phyloP scores from a whole-genome alignment of 2,329 filamentous ascomycete species.

The Ophiognomonia clavigignenti-juglandacearum region DNA sequence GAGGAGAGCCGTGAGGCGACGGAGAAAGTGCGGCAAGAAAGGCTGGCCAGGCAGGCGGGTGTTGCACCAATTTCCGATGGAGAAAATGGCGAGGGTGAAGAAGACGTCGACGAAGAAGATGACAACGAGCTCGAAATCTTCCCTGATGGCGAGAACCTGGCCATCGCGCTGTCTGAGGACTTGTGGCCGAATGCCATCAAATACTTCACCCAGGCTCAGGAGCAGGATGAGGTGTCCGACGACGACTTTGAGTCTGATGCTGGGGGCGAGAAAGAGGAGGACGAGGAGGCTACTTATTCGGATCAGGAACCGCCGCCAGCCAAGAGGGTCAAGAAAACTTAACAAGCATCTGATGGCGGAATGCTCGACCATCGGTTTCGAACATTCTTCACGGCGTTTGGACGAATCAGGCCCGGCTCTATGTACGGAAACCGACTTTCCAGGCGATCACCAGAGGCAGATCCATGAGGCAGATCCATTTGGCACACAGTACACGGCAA shows the following conservation, averaged over 20 bases:
- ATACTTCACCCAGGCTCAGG: constrained; percentile 78
- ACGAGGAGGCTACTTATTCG: constrained; percentile 17
- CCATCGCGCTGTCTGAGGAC: constrained; percentile 77
- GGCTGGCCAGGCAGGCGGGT: constrained; percentile 46
- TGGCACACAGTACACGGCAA: too few relatives aligned
- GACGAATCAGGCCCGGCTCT: too few relatives aligned
- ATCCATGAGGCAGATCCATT: too few relatives aligned
- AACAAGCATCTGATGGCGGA: constrained; percentile 21
- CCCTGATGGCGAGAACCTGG: constrained; percentile 79
- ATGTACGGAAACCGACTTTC: too few relatives aligned
- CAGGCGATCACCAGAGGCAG: too few relatives aligned
- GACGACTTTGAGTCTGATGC: constrained; percentile 63
- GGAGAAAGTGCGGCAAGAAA: constrained; percentile 51
- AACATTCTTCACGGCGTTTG: too few relatives aligned
- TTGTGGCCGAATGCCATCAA: constrained; percentile 84
- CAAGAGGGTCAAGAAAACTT: constrained; percentile 35
- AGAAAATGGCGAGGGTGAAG: constrained; percentile 50
- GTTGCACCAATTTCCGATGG: constrained; percentile 34
- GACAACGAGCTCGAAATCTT: constrained; percentile 77
- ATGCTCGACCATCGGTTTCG: too few relatives aligned
- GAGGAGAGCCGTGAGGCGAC: constrained; percentile 64
- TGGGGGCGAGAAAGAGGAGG: constrained; percentile 41
- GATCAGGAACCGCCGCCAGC: constrained; percentile 24
- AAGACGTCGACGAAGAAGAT: constrained; percentile 57
- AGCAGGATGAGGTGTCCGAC: constrained; percentile 62